Evolutionary conservation across 257 asterid species (phyloP).

Genomic region (Nicotiana tomentosiformis): DNA sequence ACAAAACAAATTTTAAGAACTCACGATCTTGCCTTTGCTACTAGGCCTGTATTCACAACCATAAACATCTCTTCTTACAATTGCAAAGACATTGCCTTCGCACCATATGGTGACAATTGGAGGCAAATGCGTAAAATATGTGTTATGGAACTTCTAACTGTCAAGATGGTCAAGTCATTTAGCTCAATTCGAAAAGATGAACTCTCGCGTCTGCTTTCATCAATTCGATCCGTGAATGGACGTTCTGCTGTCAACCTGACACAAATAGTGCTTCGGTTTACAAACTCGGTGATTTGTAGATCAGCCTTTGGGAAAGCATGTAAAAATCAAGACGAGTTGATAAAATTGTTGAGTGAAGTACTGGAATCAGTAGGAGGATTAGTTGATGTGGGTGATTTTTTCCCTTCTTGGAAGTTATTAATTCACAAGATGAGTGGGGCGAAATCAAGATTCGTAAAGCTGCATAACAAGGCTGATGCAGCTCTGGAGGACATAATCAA

Average conservation of each 20-base stretch:
- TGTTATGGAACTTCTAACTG: not conserved
- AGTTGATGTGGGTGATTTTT: no score
- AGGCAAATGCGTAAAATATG: not conserved
- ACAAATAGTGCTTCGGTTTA: no score
- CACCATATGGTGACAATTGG: slow-evolving; percentile 4
- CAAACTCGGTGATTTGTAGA: no score
- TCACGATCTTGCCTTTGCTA: slow-evolving; percentile 13
- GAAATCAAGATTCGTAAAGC: not conserved
- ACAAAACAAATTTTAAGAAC: not conserved
- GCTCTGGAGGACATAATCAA: slow-evolving; percentile 21
- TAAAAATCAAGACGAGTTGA: no score
- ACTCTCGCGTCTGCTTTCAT: no score
- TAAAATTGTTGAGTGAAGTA: not conserved
- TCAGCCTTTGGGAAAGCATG: no score
- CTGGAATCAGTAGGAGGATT: no score
- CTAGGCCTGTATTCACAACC: slow-evolving; percentile 25
- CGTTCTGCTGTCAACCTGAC: no score
- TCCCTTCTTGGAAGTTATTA: not conserved
- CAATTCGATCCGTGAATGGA: no score
- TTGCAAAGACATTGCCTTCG: slow-evolving; percentile 15
- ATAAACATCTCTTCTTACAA: slow-evolving; percentile 23
- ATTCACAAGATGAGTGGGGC: not conserved
- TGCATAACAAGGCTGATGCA: slow-evolving; percentile 19
- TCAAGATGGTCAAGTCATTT: not conserved
- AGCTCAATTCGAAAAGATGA: not conserved